Evolutionary conservation across 2,329 filamentous ascomycete species (phyloP).

Genomic region (Leptographium flavum): DNA sequence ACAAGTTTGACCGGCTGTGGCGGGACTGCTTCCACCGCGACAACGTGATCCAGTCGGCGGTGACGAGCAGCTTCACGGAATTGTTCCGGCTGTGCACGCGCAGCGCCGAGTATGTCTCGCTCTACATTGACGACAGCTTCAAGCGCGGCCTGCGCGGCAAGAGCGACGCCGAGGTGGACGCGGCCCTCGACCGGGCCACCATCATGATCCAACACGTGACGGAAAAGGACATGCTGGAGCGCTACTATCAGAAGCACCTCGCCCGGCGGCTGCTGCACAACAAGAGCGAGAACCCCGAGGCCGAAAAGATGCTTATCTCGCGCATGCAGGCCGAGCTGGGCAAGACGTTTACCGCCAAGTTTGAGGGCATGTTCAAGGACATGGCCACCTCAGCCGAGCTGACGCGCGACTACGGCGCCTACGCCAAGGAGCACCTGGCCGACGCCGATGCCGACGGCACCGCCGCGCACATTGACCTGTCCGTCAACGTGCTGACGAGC

Average conservation of each 20-base stretch:
- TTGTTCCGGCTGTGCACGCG: slow-evolving; percentile 87
- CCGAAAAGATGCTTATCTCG: slow-evolving; percentile 88
- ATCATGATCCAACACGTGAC: slow-evolving; percentile 73
- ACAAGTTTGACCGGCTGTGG: slow-evolving; percentile 78
- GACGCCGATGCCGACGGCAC: slow-evolving; percentile 28
- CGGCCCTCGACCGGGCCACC: slow-evolving; percentile 77
- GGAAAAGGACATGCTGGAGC: slow-evolving; percentile 90
- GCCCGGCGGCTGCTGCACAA: slow-evolving; percentile 75
- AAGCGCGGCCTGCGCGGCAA: slow-evolving; percentile 90
- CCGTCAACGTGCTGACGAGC: slow-evolving; percentile 74
- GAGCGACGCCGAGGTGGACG: slow-evolving; percentile 75
- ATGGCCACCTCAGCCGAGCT: slow-evolving; percentile 80
- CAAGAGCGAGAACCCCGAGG: slow-evolving; percentile 80
- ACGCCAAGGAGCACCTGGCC: slow-evolving; percentile 37
- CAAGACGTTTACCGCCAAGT: slow-evolving; percentile 80
- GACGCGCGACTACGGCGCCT: slow-evolving; percentile 58
- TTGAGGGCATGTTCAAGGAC: slow-evolving; percentile 97
- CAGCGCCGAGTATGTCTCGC: slow-evolving; percentile 80
- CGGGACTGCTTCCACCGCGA: slow-evolving; percentile 59
- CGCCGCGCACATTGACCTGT: slow-evolving; percentile 55
- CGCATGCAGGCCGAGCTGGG: slow-evolving; percentile 96
- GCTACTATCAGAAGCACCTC: slow-evolving; percentile 96
- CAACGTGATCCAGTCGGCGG: slow-evolving; percentile 61
- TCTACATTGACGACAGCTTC: slow-evolving; percentile 94
- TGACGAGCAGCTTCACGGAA: slow-evolving; percentile 77